Conservation (phyloP, 129 eudicot species). For the Artemisia tridentata region DNA sequence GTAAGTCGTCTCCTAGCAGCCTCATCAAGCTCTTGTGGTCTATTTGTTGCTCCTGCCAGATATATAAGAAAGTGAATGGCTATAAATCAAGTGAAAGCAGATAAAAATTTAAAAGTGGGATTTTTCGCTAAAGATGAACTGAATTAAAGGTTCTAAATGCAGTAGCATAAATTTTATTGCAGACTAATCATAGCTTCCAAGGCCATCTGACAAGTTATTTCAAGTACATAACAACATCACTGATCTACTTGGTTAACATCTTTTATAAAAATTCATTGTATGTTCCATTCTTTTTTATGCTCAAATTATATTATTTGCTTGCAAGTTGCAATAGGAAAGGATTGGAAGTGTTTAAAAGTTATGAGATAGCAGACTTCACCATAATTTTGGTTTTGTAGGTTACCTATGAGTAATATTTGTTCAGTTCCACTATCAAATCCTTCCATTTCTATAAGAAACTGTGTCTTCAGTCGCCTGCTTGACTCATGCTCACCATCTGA, state of each 20-base stretch:
- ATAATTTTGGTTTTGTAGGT: conserved; percentile 4
- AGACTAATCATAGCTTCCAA: background rate
- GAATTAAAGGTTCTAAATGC: no score
- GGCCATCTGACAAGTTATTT: background rate
- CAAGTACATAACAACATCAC: background rate
- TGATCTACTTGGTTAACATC: background rate
- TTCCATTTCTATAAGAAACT: conserved; percentile 98
- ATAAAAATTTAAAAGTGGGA: background rate
- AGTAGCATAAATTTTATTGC: background rate
- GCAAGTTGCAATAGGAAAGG: background rate
- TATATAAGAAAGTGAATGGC: background rate
- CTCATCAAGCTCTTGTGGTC: conserved; percentile 98
- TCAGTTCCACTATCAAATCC: conserved; percentile 90
- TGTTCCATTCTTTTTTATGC: background rate
- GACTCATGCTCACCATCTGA: conserved; percentile 98
- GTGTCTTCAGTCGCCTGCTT: conserved; percentile 93
- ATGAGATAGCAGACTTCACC: background rate
- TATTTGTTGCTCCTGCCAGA: conserved; percentile 89
- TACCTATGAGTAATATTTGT: conserved; percentile 88
- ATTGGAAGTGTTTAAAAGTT: background rate
- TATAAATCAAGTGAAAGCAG: background rate
- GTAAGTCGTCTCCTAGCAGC: conserved; percentile 98
- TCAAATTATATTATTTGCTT: background rate
- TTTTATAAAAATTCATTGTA: background rate
- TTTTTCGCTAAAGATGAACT: background rate